Percentiles rank a stretch among this genome's conserved stretches.
phyloP scores from a whole-genome alignment of 768 basidiomycete genomes.

The Dentipellis fragilis region DNA sequence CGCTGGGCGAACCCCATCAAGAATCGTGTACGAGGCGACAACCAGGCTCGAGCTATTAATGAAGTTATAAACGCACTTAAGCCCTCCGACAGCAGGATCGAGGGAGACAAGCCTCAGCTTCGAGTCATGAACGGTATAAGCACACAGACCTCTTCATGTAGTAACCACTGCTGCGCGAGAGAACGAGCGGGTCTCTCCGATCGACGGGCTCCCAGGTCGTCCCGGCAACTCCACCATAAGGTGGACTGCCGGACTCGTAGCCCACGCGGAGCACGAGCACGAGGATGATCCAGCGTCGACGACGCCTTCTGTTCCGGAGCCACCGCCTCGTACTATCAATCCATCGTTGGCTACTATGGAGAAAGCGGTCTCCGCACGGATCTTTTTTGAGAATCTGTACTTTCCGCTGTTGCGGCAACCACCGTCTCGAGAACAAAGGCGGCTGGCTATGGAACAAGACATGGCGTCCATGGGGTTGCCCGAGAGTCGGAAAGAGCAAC shows the following conservation, averaged over 20 bases:
- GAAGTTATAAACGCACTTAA: constrained; percentile 66
- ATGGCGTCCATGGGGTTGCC: constrained; percentile 65
- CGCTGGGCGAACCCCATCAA: constrained; percentile 87
- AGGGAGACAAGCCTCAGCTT: constrained; percentile 43
- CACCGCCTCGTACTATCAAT: constrained; percentile 49
- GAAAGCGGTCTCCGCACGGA: constrained; percentile 83
- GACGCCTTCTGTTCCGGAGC: constrained; percentile 20
- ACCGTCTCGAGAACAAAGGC: constrained; percentile 77
- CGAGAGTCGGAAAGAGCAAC: constrained; percentile 57
- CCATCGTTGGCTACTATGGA: constrained; percentile 90
- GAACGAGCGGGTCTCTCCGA: constrained; percentile 38
- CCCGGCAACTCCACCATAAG: constrained; percentile 52
- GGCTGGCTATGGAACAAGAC: constrained; percentile 80
- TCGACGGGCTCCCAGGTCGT: constrained; percentile 42
- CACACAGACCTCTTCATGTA: constrained; percentile 56
- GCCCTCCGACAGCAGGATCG: constrained; percentile 36
- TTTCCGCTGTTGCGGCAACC: constrained; percentile 79
- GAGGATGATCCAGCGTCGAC: constrained; percentile 33
- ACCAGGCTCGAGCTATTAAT: constrained; percentile 65
- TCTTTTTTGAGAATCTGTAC: constrained; percentile 90
- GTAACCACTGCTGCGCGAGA: constrained; percentile 70
- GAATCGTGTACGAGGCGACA: constrained; percentile 53
- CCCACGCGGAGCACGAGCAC: constrained; percentile 61
- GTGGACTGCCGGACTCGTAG: constrained; percentile 49
- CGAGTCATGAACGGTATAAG: constrained; percentile 76